Percentiles rank a stretch among this genome's conserved stretches.
Evolutionary conservation across 2,329 filamentous ascomycete genomes (phyloP).

Genomic region (Orbilia oligospora): DNA sequence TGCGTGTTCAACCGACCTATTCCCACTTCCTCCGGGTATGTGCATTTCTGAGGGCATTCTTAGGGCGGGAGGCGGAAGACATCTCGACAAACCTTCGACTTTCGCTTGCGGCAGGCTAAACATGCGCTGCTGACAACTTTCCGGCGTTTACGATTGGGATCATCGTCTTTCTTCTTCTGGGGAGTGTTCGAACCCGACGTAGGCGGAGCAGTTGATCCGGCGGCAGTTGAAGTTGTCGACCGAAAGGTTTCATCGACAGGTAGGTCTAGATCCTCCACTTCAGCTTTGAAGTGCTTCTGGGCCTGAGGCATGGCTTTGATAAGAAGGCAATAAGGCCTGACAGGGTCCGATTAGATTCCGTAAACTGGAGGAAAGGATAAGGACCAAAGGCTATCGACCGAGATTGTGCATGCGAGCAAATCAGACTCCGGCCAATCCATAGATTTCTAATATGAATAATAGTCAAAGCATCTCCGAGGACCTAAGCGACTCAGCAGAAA

Average conservation of each 20-base stretch:
- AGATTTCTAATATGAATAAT: conserved; percentile 50
- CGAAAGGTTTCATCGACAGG: conserved; percentile 20
- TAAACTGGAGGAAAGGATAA: conserved; percentile 53
- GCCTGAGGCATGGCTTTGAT: conserved; percentile 57
- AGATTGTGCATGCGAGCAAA: conserved; percentile 58
- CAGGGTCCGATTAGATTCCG: conserved; percentile 48
- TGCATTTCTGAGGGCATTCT: conserved; percentile 12
- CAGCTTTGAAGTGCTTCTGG: conserved; percentile 58
- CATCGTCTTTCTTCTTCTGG: conserved; percentile 57
- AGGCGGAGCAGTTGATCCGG: conserved; percentile 31
- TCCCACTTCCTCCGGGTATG: conserved; percentile 18
- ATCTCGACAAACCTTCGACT: conserved; percentile 74
- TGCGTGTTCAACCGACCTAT: conserved; percentile 10
- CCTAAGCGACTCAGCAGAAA: conserved; percentile 49
- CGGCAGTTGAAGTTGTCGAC: conserved; percentile 36
- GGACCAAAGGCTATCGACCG: conserved; percentile 47
- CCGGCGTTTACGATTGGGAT: conserved; percentile 73
- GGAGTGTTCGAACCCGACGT: conserved; percentile 37
- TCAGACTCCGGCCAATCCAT: conserved; percentile 48
- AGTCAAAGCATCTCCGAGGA: conserved; percentile 58
- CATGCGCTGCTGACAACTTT: conserved; percentile 85
- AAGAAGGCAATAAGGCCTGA: conserved; percentile 25
- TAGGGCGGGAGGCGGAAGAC: conserved; percentile 34
- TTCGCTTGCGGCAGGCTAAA: conserved; percentile 82
- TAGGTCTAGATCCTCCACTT: conserved; percentile 46